Base-by-base conservation (phyloP, 805 yeast genomes). In the Spathaspora gorwiae region DNA sequence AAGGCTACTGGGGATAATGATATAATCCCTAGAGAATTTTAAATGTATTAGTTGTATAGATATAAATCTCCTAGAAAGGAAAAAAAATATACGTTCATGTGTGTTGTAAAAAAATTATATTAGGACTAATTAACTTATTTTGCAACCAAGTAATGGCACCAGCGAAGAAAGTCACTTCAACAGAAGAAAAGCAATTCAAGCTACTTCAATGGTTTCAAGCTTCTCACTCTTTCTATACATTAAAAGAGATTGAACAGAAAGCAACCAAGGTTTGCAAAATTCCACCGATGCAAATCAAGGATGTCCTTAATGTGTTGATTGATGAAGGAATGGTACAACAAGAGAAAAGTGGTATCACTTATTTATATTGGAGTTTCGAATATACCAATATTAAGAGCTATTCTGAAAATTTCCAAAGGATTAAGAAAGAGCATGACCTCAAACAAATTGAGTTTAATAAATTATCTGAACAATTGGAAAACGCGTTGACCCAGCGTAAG, bases 331-430 rank as follows among this genome's bases (percentile, higher is more conserved):
- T 76, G 29, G 66, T 79, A 7, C 70, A 68, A 37, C 66, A 70
- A 35, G 81, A 76, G 48, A 80, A 80, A 56, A 79, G 84, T 55
- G 86, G 85, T 0, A 63, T 66, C 11, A 65, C 74, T 11, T 75
- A 75, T 43, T 60, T 78, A 2, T 79, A 76, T 47, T 79, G 81
- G 80, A 64, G 75, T 42, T 78, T 74, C 56, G 61, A 57, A 48
- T 64, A 37, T 31, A 6, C 39, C 27, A 33, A 32, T 7, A 12
- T 29, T 29, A 29, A 29, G 32, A 29, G 12, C 5, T 11, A 3
- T 9, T 29, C 26, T 8, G 30, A 36, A 6, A 42, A 43, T 8
- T 15, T 37, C 7, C 47, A 49, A 31, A 46, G 45, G 11, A 13
- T 57, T 19, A 35, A 42, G 7, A 27, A 34, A 5, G 49, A 55